phyloP scores from a whole-genome alignment of 805 yeast genomes.

The Monosporozyma unispora region DNA sequence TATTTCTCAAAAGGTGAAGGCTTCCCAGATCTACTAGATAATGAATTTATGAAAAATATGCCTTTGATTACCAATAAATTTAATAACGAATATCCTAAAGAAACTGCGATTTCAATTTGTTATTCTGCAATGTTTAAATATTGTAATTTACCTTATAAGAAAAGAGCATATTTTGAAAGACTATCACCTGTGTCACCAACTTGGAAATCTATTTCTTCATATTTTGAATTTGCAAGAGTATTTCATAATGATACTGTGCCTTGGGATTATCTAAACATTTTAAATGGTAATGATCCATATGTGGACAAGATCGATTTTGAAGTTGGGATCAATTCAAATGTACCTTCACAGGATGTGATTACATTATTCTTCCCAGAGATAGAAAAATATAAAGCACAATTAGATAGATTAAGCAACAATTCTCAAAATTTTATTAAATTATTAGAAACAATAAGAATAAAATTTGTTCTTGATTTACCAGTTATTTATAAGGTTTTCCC shows the following conservation, averaged over 20 bases:
- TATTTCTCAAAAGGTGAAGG: conserved; percentile 23
- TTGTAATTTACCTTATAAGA: conserved; percentile 26
- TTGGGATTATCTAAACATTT: conserved; percentile 15
- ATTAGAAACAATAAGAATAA: conserved; percentile 17
- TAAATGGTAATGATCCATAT: conserved; percentile 17
- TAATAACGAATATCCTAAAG: conserved; percentile 23
- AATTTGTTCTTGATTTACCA: conserved; percentile 22
- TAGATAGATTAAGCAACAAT: conserved; percentile 8
- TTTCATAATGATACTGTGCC: conserved; percentile 14
- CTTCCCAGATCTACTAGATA: conserved; percentile 22
- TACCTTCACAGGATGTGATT: conserved; percentile 10
- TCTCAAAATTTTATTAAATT: conserved; percentile 15
- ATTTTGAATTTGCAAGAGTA: background rate
- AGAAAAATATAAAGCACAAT: conserved; percentile 16
- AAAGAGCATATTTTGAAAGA: conserved; percentile 19
- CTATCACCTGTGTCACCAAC: conserved; percentile 11
- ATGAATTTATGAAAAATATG: background rate
- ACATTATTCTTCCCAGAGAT: conserved; percentile 27
- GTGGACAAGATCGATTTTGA: background rate
- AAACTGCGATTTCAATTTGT: conserved; percentile 21
- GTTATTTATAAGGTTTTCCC: conserved; percentile 24
- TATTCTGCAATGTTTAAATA: conserved; percentile 25
- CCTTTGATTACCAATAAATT: conserved; percentile 24
- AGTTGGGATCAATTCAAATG: background rate
- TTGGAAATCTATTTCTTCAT: conserved; percentile 9